A percentile compares a stretch with the other conserved stretches of the same genome.
These are phyloP conservation scores for Apiospora sp. DNA, from an alignment of 2,329 filamentous ascomycete species.

Conservation along the genomic window DNA sequence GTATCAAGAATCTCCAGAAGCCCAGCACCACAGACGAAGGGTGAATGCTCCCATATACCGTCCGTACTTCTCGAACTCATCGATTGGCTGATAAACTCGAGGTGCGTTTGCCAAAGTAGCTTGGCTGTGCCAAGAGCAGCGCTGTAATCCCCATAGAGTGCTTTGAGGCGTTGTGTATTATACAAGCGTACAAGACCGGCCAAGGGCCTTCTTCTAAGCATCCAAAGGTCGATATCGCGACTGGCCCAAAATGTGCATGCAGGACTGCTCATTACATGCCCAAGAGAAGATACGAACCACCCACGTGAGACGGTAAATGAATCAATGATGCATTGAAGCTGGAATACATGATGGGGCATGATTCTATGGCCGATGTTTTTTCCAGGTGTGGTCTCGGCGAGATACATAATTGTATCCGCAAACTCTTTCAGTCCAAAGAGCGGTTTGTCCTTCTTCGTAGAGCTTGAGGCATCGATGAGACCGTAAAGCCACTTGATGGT, in stretches of 20 bases:
- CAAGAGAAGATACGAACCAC: neutral
- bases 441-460: no score
- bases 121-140: no score
- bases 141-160: no score
- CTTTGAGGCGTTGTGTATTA: no score
- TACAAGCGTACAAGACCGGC: no score
- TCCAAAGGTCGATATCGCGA: no score
- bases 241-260: no score
- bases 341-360: neutral
- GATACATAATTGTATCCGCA: neutral
- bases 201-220: no score
- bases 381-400: neutral
- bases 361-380: neutral
- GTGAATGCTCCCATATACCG: neutral
- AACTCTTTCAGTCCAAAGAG: neutral
- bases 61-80: neutral
- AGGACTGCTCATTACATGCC: neutral
- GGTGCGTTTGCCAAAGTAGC: no score
- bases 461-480: neutral
- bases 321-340: neutral
- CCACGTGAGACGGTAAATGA: neutral
- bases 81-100: neutral
- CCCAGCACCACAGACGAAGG: no score
- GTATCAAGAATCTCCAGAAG: no score
- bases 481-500: neutral